phyloP scores from a whole-genome alignment of 345 rosid species.

The Melaleuca quinquenervia region DNA sequence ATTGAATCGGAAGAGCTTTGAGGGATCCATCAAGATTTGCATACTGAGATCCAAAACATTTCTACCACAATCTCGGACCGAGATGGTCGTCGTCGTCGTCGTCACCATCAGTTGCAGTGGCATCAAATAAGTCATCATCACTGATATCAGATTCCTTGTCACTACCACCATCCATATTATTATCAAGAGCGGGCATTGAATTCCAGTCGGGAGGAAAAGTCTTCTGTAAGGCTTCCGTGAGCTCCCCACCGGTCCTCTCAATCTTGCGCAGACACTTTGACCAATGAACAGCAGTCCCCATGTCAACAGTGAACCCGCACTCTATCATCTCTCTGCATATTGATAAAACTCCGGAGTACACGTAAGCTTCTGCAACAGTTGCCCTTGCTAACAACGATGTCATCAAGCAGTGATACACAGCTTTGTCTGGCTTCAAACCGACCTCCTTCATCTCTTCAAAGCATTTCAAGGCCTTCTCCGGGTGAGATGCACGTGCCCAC shows the following conservation, averaged over 20 bases:
- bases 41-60: not conserved
- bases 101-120: constrained; percentile 8
- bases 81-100: not conserved
- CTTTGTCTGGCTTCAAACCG: constrained; percentile 78
- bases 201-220: constrained; percentile 95
- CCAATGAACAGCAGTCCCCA: constrained; percentile 98
- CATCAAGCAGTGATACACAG: constrained; percentile 88
- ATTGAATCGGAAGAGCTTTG: not conserved
- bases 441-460: constrained; percentile 72
- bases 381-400: constrained; percentile 79
- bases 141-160: constrained; percentile 17
- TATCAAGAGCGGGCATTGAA: constrained; percentile 18
- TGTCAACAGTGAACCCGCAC: constrained; percentile 63
- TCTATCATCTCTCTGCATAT: constrained; percentile 72
- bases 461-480: constrained; percentile 78
- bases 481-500: constrained; percentile 92
- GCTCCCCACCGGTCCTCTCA: constrained; percentile 83
- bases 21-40: not conserved
- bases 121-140: constrained; percentile 6
- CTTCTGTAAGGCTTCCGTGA: constrained; percentile 84
- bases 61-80: not conserved
- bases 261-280: constrained; percentile 71
- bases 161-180: constrained; percentile 18
- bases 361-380: constrained; percentile 61
- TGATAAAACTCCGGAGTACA: constrained; percentile 45